Conservation (phyloP, 345 rosid genomes). For the Cardiospermum halicacabum region DNA sequence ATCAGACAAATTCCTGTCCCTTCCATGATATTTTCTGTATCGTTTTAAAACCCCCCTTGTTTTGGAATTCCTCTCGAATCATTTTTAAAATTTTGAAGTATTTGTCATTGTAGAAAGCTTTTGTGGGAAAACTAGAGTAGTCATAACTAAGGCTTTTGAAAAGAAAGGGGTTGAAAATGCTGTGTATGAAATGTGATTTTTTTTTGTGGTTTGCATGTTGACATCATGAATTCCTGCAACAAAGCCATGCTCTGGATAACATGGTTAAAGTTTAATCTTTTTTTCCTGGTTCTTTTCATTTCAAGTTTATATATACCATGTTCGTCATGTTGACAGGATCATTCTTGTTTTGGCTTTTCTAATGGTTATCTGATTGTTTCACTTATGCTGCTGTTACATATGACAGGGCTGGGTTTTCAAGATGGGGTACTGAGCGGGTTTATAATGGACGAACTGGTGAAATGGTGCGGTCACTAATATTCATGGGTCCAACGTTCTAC, state of each 20-base stretch:
- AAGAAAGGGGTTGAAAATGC: not conserved
- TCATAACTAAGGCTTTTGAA: not conserved
- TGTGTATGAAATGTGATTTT: not conserved
- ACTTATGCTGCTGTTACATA: conserved; percentile 8
- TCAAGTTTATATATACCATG: too few relatives aligned
- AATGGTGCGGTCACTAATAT: conserved; percentile 61
- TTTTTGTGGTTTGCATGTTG: not conserved
- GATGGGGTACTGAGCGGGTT: conserved; percentile 85
- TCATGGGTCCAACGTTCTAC: conserved; percentile 89
- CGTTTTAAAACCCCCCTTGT: not conserved
- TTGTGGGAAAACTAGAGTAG: not conserved
- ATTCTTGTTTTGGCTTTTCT: not conserved
- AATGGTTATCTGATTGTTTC: not conserved
- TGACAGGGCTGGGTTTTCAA: conserved; percentile 75
- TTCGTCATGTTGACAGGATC: too few relatives aligned
- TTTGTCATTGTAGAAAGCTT: not conserved
- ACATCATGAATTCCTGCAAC: not conserved
- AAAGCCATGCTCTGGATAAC: not conserved
- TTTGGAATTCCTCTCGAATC: not conserved
- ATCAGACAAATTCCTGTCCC: not conserved
- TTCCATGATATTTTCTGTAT: not conserved
- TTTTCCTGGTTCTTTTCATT: not conserved
- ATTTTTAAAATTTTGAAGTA: not conserved
- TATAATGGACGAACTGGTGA: conserved; percentile 78
- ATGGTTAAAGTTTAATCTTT: not conserved